Percentiles rank a stretch among this genome's conserved stretches.
Evolutionary conservation across 495 filamentous ascomycete species (phyloP).

Genomic region (Aspergillus panamensis): DNA sequence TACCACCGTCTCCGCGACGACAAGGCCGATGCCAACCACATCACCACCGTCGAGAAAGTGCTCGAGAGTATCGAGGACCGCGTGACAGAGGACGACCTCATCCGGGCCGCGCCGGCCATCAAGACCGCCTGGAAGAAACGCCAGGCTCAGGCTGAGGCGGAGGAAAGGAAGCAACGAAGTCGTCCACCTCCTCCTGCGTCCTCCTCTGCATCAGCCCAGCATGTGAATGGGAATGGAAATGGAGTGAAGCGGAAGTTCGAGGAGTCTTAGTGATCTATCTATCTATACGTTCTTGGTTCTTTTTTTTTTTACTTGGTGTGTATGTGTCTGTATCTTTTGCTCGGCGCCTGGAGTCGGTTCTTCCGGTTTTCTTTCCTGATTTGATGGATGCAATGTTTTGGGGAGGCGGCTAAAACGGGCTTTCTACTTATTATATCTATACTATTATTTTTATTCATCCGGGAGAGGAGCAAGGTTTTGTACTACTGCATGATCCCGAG

Average conservation of each 20-base stretch:
- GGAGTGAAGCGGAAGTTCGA: slow-evolving; percentile 49
- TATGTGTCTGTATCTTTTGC: slow-evolving; percentile 17
- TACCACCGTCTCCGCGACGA: slow-evolving; percentile 86
- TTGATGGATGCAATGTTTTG: neutral
- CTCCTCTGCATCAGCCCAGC: too few relatives aligned
- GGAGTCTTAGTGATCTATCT: slow-evolving; percentile 31
- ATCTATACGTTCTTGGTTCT: slow-evolving; percentile 19
- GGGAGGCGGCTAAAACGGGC: neutral
- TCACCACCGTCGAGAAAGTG: slow-evolving; percentile 72
- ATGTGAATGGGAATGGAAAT: slow-evolving; percentile 23
- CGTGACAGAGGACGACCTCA: slow-evolving; percentile 63
- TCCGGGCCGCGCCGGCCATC: slow-evolving; percentile 60
- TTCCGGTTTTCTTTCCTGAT: neutral
- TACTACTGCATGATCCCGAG: neutral
- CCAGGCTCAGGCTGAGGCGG: slow-evolving; percentile 33
- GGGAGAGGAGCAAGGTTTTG: neutral
- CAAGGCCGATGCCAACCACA: slow-evolving; percentile 87
- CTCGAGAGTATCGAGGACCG: slow-evolving; percentile 77
- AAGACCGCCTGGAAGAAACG: slow-evolving; percentile 70
- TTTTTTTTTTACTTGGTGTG: slow-evolving; percentile 18
- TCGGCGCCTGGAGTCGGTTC: slow-evolving; percentile 19
- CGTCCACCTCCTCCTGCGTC: slow-evolving; percentile 15
- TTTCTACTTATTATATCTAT: neutral
- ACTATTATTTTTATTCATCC: neutral
- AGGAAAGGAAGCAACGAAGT: slow-evolving; percentile 26